Conservation (phyloP, 768 basidiomycete species). For the Punctularia strigosozonata region DNA sequence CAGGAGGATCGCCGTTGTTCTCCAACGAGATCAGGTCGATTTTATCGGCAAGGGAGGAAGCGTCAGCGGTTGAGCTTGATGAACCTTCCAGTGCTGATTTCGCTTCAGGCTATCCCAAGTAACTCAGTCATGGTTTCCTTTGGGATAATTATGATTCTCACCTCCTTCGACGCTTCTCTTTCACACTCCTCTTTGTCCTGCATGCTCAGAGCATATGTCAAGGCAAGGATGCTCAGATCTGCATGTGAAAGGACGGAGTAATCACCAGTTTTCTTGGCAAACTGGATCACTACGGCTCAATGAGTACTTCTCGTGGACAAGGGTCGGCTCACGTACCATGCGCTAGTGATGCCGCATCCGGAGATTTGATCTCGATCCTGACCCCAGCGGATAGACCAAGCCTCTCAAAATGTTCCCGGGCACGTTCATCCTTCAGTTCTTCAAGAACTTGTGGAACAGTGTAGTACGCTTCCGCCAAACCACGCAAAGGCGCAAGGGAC, state of each 20-base stretch:
- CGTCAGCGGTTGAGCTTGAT: too few relatives aligned
- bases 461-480: slow-evolving; percentile 73
- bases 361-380: slow-evolving; percentile 55
- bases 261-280: slow-evolving; percentile 94
- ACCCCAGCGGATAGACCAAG: slow-evolving; percentile 70
- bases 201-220: slow-evolving; percentile 71
- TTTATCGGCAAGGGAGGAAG: too few relatives aligned
- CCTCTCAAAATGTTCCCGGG: slow-evolving; percentile 76
- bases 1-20: too few relatives aligned
- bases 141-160: slow-evolving; percentile 1
- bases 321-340: slow-evolving; percentile 32
- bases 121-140: too few relatives aligned
- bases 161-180: slow-evolving; percentile 12
- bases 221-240: slow-evolving; percentile 83
- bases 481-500: slow-evolving; percentile 80
- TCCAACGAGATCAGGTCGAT: too few relatives aligned
- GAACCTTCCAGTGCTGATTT: too few relatives aligned
- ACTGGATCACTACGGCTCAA: slow-evolving; percentile 58
- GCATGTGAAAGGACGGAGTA: slow-evolving; percentile 84
- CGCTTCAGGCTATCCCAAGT: too few relatives aligned
- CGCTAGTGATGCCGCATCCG: slow-evolving; percentile 57
- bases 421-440: slow-evolving; percentile 82
- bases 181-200: slow-evolving; percentile 25
- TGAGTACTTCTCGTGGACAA: slow-evolving; percentile 6
- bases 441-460: slow-evolving; percentile 86